Percentiles rank a stretch among this genome's conserved stretches.
phyloP scores from a whole-genome alignment of 169 alveolate species.

The Plasmodium relictum region DNA sequence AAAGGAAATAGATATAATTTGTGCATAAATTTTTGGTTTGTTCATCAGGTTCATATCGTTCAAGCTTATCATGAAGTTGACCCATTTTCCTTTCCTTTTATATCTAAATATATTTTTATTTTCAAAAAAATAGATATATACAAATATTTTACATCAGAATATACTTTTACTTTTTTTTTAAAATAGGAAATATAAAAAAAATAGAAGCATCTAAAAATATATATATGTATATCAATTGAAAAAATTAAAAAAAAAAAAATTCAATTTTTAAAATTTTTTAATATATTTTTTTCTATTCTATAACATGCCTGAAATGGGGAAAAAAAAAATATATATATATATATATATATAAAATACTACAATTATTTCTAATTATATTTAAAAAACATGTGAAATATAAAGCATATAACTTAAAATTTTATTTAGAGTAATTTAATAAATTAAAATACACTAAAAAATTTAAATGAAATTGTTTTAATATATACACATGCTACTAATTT shows the following conservation, averaged over 20 bases:
- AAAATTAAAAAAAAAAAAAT: no score
- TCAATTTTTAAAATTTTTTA: background rate
- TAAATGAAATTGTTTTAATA: no score
- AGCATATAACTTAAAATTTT: no score
- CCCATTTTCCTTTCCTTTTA: slow-evolving; percentile 32
- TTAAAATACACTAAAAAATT: background rate
- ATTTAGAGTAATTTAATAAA: background rate
- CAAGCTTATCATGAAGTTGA: slow-evolving; percentile 35
- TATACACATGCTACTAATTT: no score
- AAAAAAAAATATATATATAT: slow-evolving; percentile 10
- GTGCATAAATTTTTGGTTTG: slow-evolving; percentile 43
- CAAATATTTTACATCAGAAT: no score
- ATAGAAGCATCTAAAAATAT: background rate
- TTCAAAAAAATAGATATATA: no score
- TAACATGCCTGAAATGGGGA: background rate
- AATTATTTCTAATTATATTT: no score
- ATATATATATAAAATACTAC: background rate
- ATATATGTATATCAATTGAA: slow-evolving; percentile 6
- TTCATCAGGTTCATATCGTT: slow-evolving; percentile 62
- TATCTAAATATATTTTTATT: no score
- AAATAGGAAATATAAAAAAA: background rate
- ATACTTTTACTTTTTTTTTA: no score
- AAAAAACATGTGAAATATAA: no score
- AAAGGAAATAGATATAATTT: slow-evolving; percentile 32
- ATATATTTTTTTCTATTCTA: background rate